phyloP scores from a whole-genome alignment of 805 yeast genomes.

The Kazachstania viticola region DNA sequence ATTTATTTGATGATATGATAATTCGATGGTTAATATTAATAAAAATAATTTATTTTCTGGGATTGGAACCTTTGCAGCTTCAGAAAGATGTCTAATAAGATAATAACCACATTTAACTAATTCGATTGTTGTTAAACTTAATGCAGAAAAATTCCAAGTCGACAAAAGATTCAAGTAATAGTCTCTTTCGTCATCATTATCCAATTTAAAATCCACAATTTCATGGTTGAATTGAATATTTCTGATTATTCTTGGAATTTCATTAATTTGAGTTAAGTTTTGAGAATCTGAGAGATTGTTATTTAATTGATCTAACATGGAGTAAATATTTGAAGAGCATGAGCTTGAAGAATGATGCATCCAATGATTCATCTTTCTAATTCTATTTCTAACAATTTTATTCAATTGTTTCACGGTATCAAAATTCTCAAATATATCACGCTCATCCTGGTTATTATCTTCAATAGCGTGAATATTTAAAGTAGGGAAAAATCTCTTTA shows the following conservation, averaged over 20 bases:
- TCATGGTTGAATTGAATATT: slow-evolving; percentile 12
- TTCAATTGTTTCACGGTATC: slow-evolving; percentile 2
- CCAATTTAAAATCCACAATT: not conserved
- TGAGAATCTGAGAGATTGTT: not conserved
- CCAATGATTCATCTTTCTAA: slow-evolving; percentile 23
- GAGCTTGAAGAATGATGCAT: slow-evolving; percentile 14
- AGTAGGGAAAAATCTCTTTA: slow-evolving; percentile 16
- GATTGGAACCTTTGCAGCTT: slow-evolving; percentile 7
- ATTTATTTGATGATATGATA: slow-evolving; percentile 72
- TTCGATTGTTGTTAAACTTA: slow-evolving; percentile 15
- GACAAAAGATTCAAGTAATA: slow-evolving; percentile 11
- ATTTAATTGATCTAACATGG: slow-evolving; percentile 20
- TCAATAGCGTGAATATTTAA: slow-evolving; percentile 16
- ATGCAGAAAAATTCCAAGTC: slow-evolving; percentile 24
- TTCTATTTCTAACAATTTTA: slow-evolving; percentile 7
- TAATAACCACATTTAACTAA: slow-evolving; percentile 20
- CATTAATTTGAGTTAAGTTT: not conserved
- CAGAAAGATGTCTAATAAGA: slow-evolving; percentile 14
- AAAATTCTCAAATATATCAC: not conserved
- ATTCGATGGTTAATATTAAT: slow-evolving; percentile 57
- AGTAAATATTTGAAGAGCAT: slow-evolving; percentile 16
- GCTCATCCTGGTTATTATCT: slow-evolving; percentile 2
- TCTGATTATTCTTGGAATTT: slow-evolving; percentile 12
- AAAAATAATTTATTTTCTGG: slow-evolving; percentile 40
- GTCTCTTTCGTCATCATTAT: not conserved